Evolutionary conservation across 1,284 basidiomycete species (phyloP).

Genomic region (Somion occarium): DNA sequence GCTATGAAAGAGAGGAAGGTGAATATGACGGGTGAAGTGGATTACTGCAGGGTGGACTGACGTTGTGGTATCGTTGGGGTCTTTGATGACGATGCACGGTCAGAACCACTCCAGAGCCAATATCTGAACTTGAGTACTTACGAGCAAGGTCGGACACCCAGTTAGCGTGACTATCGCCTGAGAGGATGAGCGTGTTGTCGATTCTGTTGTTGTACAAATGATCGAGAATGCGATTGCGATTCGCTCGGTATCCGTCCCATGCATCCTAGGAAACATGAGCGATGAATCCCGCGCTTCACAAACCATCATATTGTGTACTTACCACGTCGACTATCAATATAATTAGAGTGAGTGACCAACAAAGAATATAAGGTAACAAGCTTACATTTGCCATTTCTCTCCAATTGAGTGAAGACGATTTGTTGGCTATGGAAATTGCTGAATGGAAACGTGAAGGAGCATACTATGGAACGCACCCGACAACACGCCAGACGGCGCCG

Average conservation of each 20-base stretch:
- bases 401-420: slow-evolving; percentile 47
- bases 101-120: neutral
- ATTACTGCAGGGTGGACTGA: slow-evolving; percentile 26
- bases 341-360: neutral
- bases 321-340: slow-evolving; percentile 20
- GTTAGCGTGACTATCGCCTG: slow-evolving; percentile 65
- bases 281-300: too few species aligned
- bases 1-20: slow-evolving; percentile 28
- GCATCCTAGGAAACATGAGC: slow-evolving; percentile 42
- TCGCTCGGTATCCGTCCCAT: slow-evolving; percentile 62
- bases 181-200: slow-evolving; percentile 53
- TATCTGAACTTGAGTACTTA: slow-evolving; percentile 26
- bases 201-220: slow-evolving; percentile 50
- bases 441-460: neutral
- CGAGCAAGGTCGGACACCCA: slow-evolving; percentile 57
- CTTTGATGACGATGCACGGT: slow-evolving; percentile 21
- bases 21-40: slow-evolving; percentile 7
- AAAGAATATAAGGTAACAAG: neutral
- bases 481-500: slow-evolving; percentile 54
- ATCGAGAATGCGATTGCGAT: slow-evolving; percentile 52
- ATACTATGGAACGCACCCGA: slow-evolving; percentile 35
- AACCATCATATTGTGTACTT: neutral
- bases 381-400: neutral
- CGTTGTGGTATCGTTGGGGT: slow-evolving; percentile 46
- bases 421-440: slow-evolving; percentile 38